Evolutionary conservation across 345 rosid genomes (phyloP), one percentile per base, ranked within the genome.

Genomic region (Hypericum androsaemum): DNA sequence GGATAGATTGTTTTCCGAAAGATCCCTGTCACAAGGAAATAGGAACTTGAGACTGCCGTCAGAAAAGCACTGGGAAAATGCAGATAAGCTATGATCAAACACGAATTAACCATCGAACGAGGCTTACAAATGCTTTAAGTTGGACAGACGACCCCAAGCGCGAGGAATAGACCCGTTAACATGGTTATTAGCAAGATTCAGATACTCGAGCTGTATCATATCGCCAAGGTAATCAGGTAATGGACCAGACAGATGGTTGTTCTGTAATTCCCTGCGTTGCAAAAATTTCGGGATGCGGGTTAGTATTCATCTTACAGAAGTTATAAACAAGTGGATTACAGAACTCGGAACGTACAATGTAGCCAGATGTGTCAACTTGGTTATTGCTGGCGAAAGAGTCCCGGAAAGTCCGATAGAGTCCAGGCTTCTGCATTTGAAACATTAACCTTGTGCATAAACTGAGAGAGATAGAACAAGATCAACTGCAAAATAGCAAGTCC

Each of bases 341-440:
- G 59, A 58, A 50, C 28, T 11, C 41, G 35, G 47, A 44, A 64
- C 88, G 80, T 75, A 90, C 96, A 90, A 69, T 47, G 68, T 81
- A 60, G 67, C 80, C 74, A 87, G 72, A 64, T 67, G 77, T 85
- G 78, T 80, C 48, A 90, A 74, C 67, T 74, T 80, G 50, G 74
- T 74, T 35, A 90, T 77, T 17, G 85, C 70, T 61, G 79, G 77
- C 13, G 92, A 84, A 59, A 90, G 74, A 59, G 74, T 82, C 76
- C 98, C 96, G 0, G 84, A 70, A 66, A 90, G 78, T 68, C 88
- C 98, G 61, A 41, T 78, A 59, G 98, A 82, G 47, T 64, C 77
- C 53, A 87, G 73, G 56, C 43, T 79, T 75, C 96, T 87, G 76
- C 60, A 73, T 41, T 67, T 12, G 48, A 54, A 56, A 53, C 37